phyloP scores from a whole-genome alignment of 129 eudicot species.

The Artemisia annua region DNA sequence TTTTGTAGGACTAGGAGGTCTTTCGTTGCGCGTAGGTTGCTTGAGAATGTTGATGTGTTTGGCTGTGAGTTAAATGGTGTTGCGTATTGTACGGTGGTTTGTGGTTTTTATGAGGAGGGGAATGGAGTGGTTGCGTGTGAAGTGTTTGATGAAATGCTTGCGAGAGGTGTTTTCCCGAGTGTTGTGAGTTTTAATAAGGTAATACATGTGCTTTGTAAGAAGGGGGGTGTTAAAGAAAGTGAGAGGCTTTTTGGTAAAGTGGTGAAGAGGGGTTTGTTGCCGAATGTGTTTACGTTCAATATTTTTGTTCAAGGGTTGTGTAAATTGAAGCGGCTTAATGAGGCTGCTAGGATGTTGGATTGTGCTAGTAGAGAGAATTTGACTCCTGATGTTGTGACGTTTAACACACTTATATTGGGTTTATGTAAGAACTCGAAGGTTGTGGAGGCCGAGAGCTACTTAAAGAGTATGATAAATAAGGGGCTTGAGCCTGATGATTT shows the following conservation, averaged over 20 bases:
- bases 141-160: constrained; percentile 86
- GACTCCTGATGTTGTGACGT: constrained; percentile 77
- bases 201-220: constrained; percentile 65
- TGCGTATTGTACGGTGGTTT: constrained; percentile 79
- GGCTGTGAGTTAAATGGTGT: constrained; percentile 76
- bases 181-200: constrained; percentile 82
- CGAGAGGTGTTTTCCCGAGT: constrained; percentile 47
- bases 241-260: constrained; percentile 74
- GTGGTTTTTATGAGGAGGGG: constrained; percentile 69
- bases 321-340: constrained; percentile 46
- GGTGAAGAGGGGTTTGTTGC: constrained; percentile 71
- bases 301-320: constrained; percentile 84
- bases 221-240: constrained; percentile 66
- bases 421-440: constrained; percentile 65
- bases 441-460: constrained; percentile 70
- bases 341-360: constrained; percentile 64
- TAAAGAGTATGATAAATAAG: constrained; percentile 69
- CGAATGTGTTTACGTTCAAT: constrained; percentile 81
- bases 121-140: constrained; percentile 45
- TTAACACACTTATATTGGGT: constrained; percentile 75
- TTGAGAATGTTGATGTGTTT: constrained; percentile 59
- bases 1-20: constrained; percentile 77
- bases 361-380: constrained; percentile 42
- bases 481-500: constrained; percentile 88
- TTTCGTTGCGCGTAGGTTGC: constrained; percentile 81